Base-by-base conservation (phyloP, 345 rosid genomes). In the Rhizophora mangle region DNA sequence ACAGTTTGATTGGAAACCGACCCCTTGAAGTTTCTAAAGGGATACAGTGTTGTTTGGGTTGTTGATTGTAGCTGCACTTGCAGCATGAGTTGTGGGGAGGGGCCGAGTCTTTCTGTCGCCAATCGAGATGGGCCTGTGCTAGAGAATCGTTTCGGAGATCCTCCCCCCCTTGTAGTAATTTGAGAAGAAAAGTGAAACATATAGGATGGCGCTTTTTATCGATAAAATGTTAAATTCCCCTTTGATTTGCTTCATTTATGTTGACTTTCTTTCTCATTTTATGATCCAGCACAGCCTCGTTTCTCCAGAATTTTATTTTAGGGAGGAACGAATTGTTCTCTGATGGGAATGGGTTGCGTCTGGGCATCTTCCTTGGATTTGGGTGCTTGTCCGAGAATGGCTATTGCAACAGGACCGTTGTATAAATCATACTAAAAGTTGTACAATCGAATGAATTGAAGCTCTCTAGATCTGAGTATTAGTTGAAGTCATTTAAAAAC, bases 1-100 rank as follows among this genome's bases (percentile, higher is more conserved):
- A 64, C 97, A 82, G 60, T 87, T 84, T 78, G 96, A 90, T 75
- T 95, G 96, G 96, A 94, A 85, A 65, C 83, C 84, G 52, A 76
- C 95, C 52, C 85, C 91, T 2, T 86, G 79, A 85, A 63, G 62
- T 29, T 2, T 27, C 1, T 56, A 27, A 54, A 27, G 15, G 57
- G 34, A 34, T 36, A 34, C 52, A 59, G 30, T 60, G 81, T 55
- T 73, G 72, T 21, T 49, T 29, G 15, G 49, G 68, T 64, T 71
- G 32, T 67, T 74, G 77, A 51, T 59, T 59, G 60, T 58, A 70
- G 82, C 80, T 76, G 73, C 73, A 60, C 70, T 54, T 65, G 82
- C 82, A 27, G 85, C 76, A 29, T 18, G 81, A 72, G 74, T 10
- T 56, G 29, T 15, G 60, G 60, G 30, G 18, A 19, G 58, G 61